Evolutionary conservation across 1,139 yeast genomes (phyloP), one percentile per base, ranked within the genome.

Genomic region (Diutina sp.): DNA sequence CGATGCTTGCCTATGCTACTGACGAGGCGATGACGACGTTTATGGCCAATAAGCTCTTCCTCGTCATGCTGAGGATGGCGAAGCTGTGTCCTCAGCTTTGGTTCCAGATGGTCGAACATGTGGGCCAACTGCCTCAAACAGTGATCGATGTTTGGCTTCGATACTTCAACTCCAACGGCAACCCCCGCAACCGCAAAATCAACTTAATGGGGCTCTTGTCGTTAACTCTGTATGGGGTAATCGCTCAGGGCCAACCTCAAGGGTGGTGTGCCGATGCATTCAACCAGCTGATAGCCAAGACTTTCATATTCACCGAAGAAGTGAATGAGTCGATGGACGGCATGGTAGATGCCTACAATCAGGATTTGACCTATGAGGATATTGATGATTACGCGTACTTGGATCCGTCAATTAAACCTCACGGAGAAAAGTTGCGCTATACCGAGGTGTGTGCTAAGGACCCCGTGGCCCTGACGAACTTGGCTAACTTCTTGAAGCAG

Each of bases 271-370:
- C 41, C 2, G 44, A n/a, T 7, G 44, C 44, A 4, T 32, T 50
- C 35, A 65, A 69, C 1, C 61, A 63, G 25, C 61, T 63, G 30
- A 56, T 73, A 68, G 60, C 77, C 69, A 69, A 82, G 44, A 73
- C 86, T 69, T 76, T 86, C 11, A 78, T 78, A 57, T 75, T 87
- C 59, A 67, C 87, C 56, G 97, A 90, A 63, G 96, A 90, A 65
- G 76, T 86, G 12, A 83, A 85, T 58, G 95, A 88, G 62, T 68
- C 74, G 7, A 69, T 64, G 14, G 71, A 72, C 16, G 91, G 91
- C 0, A 81, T 78, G 56, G 82, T 89, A 62, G 82, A 77, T 55
- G 79, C 76, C n/a, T 87, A 86, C 64, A 83, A 81, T 60, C 76
- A 77, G 55, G 80, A 82, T 60, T 81, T 80, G 58, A 68, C 76